Percentiles rank a stretch among this genome's conserved stretches.
Evolutionary conservation across 1,284 basidiomycete genomes (phyloP).

Genomic region (Boletus mariae): DNA sequence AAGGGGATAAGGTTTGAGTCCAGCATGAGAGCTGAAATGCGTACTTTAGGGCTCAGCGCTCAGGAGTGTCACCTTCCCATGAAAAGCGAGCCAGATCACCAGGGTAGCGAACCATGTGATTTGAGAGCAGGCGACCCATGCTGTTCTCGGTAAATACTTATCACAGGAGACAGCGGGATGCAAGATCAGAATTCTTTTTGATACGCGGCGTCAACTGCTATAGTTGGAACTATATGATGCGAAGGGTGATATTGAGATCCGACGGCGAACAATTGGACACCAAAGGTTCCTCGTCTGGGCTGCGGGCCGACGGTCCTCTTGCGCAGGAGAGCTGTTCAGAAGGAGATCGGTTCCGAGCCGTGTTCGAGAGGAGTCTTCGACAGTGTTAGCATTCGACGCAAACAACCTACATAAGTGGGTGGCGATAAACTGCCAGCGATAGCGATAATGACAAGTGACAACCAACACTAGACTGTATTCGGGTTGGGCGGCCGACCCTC

Average conservation of each 20-base stretch:
- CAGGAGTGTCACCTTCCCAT: not conserved
- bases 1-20: not conserved
- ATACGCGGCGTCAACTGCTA: not conserved
- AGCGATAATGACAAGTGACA: too few relatives aligned
- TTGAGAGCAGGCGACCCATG: not conserved
- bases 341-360: not conserved
- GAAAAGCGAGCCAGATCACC: too few relatives aligned
- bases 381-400: not conserved
- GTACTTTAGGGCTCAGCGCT: not conserved
- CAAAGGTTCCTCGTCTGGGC: not conserved
- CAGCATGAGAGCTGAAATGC: not conserved
- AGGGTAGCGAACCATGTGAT: not conserved
- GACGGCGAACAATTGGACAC: not conserved
- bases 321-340: not conserved
- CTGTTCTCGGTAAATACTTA: not conserved
- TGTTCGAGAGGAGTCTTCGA: not conserved
- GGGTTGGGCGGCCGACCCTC: not conserved
- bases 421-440: too few relatives aligned
- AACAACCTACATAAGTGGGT: too few relatives aligned
- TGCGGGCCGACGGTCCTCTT: not conserved
- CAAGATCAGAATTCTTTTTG: not conserved
- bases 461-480: not conserved
- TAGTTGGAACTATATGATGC: not conserved
- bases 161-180: not conserved
- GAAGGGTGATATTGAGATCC: not conserved